Evolutionary conservation across 2,329 filamentous ascomycete genomes (phyloP), one percentile per base, ranked within the genome.

Genomic region (Colletotrichum chlorophyti): DNA sequence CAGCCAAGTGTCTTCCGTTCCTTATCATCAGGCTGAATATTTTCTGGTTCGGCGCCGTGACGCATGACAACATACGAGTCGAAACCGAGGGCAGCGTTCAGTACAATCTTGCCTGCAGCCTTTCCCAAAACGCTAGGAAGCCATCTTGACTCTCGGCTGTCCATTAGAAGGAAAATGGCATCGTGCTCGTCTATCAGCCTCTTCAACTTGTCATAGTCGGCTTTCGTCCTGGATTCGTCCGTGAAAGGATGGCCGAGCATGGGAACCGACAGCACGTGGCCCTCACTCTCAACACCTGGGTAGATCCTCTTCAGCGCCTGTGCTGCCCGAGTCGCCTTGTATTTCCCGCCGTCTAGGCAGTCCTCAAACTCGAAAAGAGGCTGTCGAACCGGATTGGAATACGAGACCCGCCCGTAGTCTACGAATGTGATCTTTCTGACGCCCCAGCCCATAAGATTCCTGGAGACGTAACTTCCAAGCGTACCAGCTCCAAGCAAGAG

Each of bases 1-100:
- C 95, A 99, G 9, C 95, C 95, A 23, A 98, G 80, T 23, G 91
- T 86, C 48, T 86, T 79, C 51, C 85, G 79, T n/a, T 76, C 81
- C 10, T 83, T 79, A 47, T 80, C 77, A 2, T 60, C 50, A 8
- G 54, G n/a, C 35, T 52, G 29, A 3, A 37, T 43, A 7, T 62
- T 17, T 37, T 75, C 72, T 4, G 80, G 79, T 65, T 86, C 83
- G 6, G 91, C 81, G 2, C 95, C 95, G 72, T 99, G 95, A 54
- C 95, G 86, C 95, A 99, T 98, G 31, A 97, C 93, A 3, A 99
- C 93, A 67, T 91, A 99, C 0, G 93, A 95, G 74, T 99, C 95
- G 69, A 99, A 99, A 0, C 95, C 95, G 3, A 99, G 82, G 2
- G 95, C 95, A 7, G 94, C 93, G 72, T 98, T 99, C 84, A 99